These are phyloP conservation scores for Colletotrichum lupini DNA, from an alignment of 2,329 filamentous ascomycete species.

Conservation along the genomic window DNA sequence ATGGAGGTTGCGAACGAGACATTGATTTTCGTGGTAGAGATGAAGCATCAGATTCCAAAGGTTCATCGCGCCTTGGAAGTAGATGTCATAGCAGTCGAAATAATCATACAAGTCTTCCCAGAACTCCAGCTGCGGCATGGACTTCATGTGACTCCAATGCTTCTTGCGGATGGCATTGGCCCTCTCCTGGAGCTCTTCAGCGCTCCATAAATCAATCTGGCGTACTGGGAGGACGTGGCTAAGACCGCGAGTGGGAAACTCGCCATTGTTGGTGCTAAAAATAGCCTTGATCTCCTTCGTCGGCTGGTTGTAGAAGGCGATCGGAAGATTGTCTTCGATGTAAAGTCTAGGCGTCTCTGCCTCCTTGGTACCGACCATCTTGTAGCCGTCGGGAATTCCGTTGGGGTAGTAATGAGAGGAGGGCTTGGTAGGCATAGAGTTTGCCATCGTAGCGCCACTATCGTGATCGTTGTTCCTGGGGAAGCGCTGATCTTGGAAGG, in stretches of 20 bases:
- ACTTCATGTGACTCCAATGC: constrained; percentile 49
- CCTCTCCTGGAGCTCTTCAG: constrained; percentile 49
- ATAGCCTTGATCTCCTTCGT: constrained; percentile 45
- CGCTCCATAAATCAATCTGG: constrained; percentile 50
- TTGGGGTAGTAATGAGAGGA: constrained; percentile 46
- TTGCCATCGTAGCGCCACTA: not conserved
- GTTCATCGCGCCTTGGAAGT: constrained; percentile 58
- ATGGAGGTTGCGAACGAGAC: constrained; percentile 43
- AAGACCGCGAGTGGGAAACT: constrained; percentile 43
- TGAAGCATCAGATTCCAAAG: constrained; percentile 58
- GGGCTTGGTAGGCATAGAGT: not conserved
- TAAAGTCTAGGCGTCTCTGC: constrained; percentile 43
- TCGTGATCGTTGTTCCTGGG: not conserved
- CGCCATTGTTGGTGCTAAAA: constrained; percentile 52
- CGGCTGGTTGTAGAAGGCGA: constrained; percentile 51
- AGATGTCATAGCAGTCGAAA: constrained; percentile 61
- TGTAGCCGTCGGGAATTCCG: constrained; percentile 48
- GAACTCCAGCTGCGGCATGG: constrained; percentile 43
- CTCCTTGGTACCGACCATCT: constrained; percentile 42
- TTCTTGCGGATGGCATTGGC: constrained; percentile 52
- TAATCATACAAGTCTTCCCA: constrained; percentile 58
- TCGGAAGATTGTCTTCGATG: constrained; percentile 48
- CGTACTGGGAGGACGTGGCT: constrained; percentile 42
- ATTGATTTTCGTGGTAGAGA: constrained; percentile 53
- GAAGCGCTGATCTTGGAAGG: not conserved